A percentile compares a stretch with the other conserved stretches of the same genome.
phyloP scores from a whole-genome alignment of 768 basidiomycete genomes.

The Calocera viscosa region DNA sequence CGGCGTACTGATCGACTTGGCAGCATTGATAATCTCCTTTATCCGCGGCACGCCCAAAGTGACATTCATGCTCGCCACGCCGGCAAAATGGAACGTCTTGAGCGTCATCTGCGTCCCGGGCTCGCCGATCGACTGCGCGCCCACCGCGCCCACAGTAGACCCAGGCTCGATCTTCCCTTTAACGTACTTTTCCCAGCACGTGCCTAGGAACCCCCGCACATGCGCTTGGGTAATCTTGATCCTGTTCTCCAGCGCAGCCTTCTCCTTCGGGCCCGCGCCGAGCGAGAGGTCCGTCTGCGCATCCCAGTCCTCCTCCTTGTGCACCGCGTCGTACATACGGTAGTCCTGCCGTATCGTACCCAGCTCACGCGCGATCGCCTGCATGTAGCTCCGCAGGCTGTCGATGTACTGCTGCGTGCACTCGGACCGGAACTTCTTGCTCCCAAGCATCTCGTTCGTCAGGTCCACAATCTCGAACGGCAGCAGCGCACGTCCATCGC shows the following conservation, averaged over 20 bases:
- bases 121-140: conserved; percentile 97
- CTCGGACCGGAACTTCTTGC: conserved; percentile 49
- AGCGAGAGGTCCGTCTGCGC: conserved; percentile 61
- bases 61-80: conserved; percentile 99
- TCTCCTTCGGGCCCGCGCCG: conserved; percentile 61
- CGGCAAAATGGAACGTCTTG: conserved; percentile 99
- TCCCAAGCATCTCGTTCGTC: conserved; percentile 48
- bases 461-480: conserved; percentile 78
- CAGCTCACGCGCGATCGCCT: conserved; percentile 52
- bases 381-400: conserved; percentile 59
- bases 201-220: conserved; percentile 62
- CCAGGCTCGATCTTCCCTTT: conserved; percentile 96
- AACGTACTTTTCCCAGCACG: conserved; percentile 84
- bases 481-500: conserved; percentile 51
- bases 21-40: conserved; percentile 99
- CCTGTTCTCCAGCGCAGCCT: conserved; percentile 74
- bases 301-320: conserved; percentile 64
- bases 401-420: conserved; percentile 60
- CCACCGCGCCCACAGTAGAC: conserved; percentile 95
- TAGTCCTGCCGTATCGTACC: conserved; percentile 54
- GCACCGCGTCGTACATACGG: conserved; percentile 75
- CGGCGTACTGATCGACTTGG: conserved; percentile 93
- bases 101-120: conserved; percentile 99
- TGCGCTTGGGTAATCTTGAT: conserved; percentile 79
- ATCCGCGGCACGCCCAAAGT: conserved; percentile 99